Base-by-base conservation (phyloP, 177 flowering plant genomes). In the Vitis hybrid region DNA sequence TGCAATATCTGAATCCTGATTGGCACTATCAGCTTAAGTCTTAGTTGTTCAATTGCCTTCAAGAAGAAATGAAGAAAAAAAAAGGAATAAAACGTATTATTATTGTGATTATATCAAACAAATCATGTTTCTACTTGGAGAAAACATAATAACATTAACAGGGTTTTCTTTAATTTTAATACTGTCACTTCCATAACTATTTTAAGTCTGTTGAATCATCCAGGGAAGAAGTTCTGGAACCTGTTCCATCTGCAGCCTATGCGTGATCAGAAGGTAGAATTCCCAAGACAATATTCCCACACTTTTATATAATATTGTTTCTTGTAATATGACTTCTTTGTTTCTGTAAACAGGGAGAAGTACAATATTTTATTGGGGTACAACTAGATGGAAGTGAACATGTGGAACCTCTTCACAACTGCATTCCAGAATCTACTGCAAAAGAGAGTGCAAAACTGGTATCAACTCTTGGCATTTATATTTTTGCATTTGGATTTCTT, bases 191-290 rank as follows among this genome's bases (percentile, higher is more conserved):
- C 48, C 49, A 14, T 57, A n/a, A 35, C 41, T 54, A 55, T 65
- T 62, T n/a, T 20, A 61, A 14, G 13, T 55, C 10, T 57, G 35
- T 68, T 76, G 41, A 70, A 14, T 71, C 54, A 24, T 73, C 20
- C 85, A 95, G 99, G 99, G 14, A 95, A 95, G 76, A 95, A 95
- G 79, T 95, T 95, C 82, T 95, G 99, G 99, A 95, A 95, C 76
- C 69, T 95, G 78, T 95, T 95, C 81, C 99, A 95, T 81, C 76
- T 95, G 73, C 98, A 95, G 83, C 98, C 99, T 73, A 95, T 93
- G 99, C 94, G 99, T 83, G 99, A 95, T 75, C 98, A 95, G 64
- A 95, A 91, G 98, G 99, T 92, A 78, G 7, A 50, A 18, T 54
- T 48, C 12, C 58, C 15, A 27, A 13, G 9, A 41, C 9, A 41